Evolutionary conservation across 2,329 filamentous ascomycete species (phyloP).

Genomic region (Sclerotinia spermophila): DNA sequence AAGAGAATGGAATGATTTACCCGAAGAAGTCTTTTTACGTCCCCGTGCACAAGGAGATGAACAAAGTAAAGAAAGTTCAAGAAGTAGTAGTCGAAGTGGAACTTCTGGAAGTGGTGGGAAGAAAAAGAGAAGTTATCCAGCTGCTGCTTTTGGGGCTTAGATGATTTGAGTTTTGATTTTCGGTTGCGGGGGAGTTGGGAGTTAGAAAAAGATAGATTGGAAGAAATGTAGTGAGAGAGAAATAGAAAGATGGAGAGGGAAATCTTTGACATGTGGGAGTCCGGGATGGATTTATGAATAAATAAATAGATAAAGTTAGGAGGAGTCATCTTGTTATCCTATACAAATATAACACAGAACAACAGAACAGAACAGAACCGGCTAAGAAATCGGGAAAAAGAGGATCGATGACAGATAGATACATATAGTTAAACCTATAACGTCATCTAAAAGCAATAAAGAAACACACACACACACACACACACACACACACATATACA

Average conservation of each 20-base stretch:
- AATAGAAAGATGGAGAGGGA: neutral
- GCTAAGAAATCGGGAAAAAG: neutral
- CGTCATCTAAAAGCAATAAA: no score
- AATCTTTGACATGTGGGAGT: neutral
- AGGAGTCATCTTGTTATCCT: neutral
- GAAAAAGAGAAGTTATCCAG: slow-evolving; percentile 58
- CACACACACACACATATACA: no score
- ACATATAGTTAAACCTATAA: neutral
- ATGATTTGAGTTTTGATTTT: neutral
- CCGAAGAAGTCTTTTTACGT: slow-evolving; percentile 48
- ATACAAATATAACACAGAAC: neutral
- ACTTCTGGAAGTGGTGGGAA: slow-evolving; percentile 46
- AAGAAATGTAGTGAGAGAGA: neutral
- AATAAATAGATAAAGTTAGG: neutral
- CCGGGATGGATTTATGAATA: neutral
- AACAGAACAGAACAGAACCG: neutral
- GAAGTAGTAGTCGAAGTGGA: slow-evolving; percentile 48
- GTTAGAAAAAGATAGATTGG: neutral
- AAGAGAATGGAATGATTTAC: slow-evolving; percentile 64
- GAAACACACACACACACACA: neutral
- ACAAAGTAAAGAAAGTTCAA: slow-evolving; percentile 45
- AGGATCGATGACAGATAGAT: neutral
- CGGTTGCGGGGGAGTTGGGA: neutral
- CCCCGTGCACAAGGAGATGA: slow-evolving; percentile 36
- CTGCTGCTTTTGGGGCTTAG: slow-evolving; percentile 52